Base-by-base conservation (phyloP, 805 yeast genomes). In the Suhomyces sp. region DNA sequence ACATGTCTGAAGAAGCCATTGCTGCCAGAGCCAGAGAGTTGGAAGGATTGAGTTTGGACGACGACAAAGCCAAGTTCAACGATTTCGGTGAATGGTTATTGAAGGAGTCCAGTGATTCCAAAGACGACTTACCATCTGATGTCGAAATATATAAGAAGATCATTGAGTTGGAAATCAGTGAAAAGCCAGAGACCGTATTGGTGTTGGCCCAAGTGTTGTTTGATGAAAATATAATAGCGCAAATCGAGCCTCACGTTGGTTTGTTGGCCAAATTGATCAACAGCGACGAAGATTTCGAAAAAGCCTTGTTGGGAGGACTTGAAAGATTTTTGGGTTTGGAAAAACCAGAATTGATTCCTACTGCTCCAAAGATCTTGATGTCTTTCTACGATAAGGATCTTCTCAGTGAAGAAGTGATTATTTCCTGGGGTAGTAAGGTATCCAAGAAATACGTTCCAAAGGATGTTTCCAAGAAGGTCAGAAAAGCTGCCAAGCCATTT, bases 401-500 rank as follows among this genome's bases (percentile, higher is more conserved):
- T 53, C 75, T 89, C 46, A 82, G 89, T 47, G 99, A 94, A 74
- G 97, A 88, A 52, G 87, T 82, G 43, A 80, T 90, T 47, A 68
- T 79, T 61, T 81, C 81, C 46, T 94, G 97, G 90, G 97, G 97
- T 64, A 81, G 93, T 48, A 91, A 84, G 72, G 92, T 89, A 46
- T 87, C 96, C 49, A 91, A 91, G 78, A 92, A 91, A 72, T 94
- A 86, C 64, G 97, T 94, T 54, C 88, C 96, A 55, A 94, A 93
- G 76, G 96, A 90, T 45, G 79, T 84, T 31, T 86, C 96, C 49
- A 93, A 93, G 77, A 93, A 89, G 80, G 96, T 92, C 48, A 88
- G 97, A 73, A 89, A 85, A 73, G 94, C 97, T 44, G 97, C 97
- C 55, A 92, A 91, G 74, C 96, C 98, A 27, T 94, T 94, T 75